Percentiles rank a stretch among this genome's conserved stretches.
These are phyloP conservation scores for Ophiostoma quercus DNA, from an alignment of 2,329 filamentous ascomycete species.

Conservation along the genomic window DNA sequence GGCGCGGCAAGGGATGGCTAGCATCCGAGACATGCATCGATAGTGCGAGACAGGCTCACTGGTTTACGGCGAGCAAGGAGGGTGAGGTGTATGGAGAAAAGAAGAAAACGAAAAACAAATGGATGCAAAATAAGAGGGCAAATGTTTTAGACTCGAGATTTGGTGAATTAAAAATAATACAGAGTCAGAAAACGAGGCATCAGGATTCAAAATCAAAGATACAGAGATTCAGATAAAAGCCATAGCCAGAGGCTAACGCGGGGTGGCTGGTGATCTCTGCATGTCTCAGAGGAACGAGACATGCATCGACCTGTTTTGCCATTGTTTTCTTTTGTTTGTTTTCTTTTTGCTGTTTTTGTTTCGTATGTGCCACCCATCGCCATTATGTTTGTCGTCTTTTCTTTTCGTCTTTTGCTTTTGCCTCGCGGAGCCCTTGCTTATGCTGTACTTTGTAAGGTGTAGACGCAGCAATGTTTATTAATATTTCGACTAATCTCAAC, in stretches of 20 bases:
- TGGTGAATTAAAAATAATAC: neutral
- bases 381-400: neutral
- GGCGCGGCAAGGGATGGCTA: slow-evolving; percentile 6
- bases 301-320: slow-evolving; percentile 6
- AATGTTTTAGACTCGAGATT: neutral
- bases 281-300: slow-evolving; percentile 1
- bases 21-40: slow-evolving; percentile 5
- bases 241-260: neutral
- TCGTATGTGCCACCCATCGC: neutral
- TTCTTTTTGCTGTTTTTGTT: neutral
- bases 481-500: neutral
- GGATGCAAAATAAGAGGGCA: neutral
- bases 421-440: neutral
- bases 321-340: slow-evolving; percentile 10
- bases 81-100: neutral
- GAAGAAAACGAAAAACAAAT: neutral
- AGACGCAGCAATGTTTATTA: neutral
- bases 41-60: neutral
- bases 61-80: slow-evolving; percentile 1
- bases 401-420: neutral
- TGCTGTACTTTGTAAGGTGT: neutral
- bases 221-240: too few species aligned
- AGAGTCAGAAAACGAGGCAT: neutral
- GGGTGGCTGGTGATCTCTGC: slow-evolving; percentile 10
- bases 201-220: too few species aligned